These are phyloP conservation scores for Crepidotus sp. DNA, from an alignment of 1,284 basidiomycete genomes.

Conservation along the genomic window DNA sequence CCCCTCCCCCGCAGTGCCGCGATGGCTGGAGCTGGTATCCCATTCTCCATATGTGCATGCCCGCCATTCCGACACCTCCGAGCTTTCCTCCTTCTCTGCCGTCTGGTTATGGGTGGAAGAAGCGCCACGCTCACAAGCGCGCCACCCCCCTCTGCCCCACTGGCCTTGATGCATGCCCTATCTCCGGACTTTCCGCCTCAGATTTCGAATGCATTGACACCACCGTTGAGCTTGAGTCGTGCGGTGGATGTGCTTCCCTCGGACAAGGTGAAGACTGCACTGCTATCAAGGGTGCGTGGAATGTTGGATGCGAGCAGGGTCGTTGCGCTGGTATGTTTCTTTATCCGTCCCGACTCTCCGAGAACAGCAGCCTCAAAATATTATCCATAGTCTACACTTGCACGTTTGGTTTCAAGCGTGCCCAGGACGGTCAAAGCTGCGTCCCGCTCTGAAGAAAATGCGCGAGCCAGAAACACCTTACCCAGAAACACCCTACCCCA, in stretches of 20 bases:
- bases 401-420: conserved; percentile 42
- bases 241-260: conserved; percentile 63
- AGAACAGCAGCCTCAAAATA: conserved; percentile 6
- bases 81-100: conserved; percentile 31
- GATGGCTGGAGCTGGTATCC: conserved; percentile 40
- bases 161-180: conserved; percentile 54
- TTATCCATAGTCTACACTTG: conserved; percentile 47
- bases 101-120: conserved; percentile 20
- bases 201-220: conserved; percentile 62
- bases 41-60: conserved; percentile 34
- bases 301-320: conserved; percentile 59
- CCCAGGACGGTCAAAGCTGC: conserved; percentile 45
- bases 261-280: conserved; percentile 67
- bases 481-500: neutral
- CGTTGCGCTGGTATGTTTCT: conserved; percentile 43
- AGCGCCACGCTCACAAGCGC: conserved; percentile 27
- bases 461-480: conserved; percentile 12
- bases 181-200: conserved; percentile 31
- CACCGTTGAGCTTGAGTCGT: conserved; percentile 47
- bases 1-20: conserved; percentile 42
- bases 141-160: conserved; percentile 42
- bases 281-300: conserved; percentile 51
- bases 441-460: conserved; percentile 31
- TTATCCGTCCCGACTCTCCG: conserved; percentile 3
- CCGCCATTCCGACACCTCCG: conserved; percentile 27